Percentiles rank a stretch among this genome's conserved stretches.
phyloP scores from a whole-genome alignment of 108 stramenopile genomes.

The Schizochytrium sp. region DNA sequence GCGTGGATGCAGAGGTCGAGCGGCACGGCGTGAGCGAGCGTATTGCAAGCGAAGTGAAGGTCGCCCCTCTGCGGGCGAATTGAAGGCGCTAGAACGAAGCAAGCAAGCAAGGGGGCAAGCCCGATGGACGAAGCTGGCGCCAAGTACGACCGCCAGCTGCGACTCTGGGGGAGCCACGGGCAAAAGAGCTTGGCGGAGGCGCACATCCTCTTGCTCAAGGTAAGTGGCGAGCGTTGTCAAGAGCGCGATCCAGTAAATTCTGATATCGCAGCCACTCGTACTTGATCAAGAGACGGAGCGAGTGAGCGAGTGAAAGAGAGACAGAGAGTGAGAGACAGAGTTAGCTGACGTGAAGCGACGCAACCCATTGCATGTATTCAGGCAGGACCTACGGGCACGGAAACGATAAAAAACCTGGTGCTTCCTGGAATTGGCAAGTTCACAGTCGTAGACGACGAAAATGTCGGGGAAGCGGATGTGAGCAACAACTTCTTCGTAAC shows the following conservation, averaged over 20 bases:
- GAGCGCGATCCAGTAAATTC: background rate
- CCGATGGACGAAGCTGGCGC: background rate
- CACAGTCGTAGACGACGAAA: constrained; percentile 71
- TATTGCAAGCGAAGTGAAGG: no score
- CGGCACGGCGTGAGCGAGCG: no score
- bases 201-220: constrained; percentile 46
- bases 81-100: no score
- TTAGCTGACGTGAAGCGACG: constrained; percentile 25
- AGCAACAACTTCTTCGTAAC: constrained; percentile 67
- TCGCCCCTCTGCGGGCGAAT: no score
- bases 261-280: background rate
- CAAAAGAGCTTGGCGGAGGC: constrained; percentile 60
- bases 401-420: constrained; percentile 95
- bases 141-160: constrained; percentile 98
- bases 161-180: constrained; percentile 93
- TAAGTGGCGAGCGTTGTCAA: background rate
- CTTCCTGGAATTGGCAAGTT: constrained; percentile 91
- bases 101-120: no score
- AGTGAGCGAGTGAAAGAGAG: no score
- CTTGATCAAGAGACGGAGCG: background rate
- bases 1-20: no score
- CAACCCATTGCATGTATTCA: constrained; percentile 35
- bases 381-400: constrained; percentile 82
- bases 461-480: constrained; percentile 27
- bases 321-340: no score